Conservation (phyloP, 2,329 filamentous ascomycete species). For the Thielaviopsis euricoi region DNA sequence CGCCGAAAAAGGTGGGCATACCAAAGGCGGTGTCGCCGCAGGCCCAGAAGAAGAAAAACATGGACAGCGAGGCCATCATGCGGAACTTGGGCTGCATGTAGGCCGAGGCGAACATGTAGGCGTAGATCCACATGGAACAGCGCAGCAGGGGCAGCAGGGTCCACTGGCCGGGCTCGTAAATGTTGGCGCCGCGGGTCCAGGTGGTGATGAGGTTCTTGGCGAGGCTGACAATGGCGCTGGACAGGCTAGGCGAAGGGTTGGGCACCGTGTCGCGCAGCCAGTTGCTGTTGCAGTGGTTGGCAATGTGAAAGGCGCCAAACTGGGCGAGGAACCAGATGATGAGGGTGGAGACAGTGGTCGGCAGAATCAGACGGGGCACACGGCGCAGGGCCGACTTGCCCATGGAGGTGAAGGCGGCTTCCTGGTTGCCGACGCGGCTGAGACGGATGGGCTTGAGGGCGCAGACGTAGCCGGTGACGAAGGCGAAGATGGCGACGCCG, state of each 20-base stretch:
- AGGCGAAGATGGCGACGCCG: slow-evolving; percentile 49
- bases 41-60: slow-evolving; percentile 33
- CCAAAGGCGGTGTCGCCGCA: slow-evolving; percentile 27
- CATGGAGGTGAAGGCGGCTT: slow-evolving; percentile 35
- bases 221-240: slow-evolving; percentile 16
- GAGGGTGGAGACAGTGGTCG: slow-evolving; percentile 37
- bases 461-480: slow-evolving; percentile 49
- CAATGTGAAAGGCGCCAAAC: slow-evolving; percentile 39
- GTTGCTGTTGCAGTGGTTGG: slow-evolving; percentile 22
- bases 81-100: slow-evolving; percentile 32
- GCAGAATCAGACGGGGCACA: slow-evolving; percentile 40
- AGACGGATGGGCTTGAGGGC: slow-evolving; percentile 42
- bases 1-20: slow-evolving; percentile 45
- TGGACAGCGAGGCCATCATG: slow-evolving; percentile 27
- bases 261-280: slow-evolving; percentile 25
- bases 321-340: slow-evolving; percentile 37
- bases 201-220: slow-evolving; percentile 29
- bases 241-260: slow-evolving; percentile 26
- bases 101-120: slow-evolving; percentile 32
- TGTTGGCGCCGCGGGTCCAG: slow-evolving; percentile 33
- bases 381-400: slow-evolving; percentile 41
- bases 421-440: slow-evolving; percentile 34
- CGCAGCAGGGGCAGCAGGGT: slow-evolving; percentile 37
- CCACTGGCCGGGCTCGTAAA: slow-evolving; percentile 43
- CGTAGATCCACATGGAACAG: slow-evolving; percentile 38